Evolutionary conservation across 164 flowering plant genomes (phyloP).

Genomic region (Magnolia officinalis): DNA sequence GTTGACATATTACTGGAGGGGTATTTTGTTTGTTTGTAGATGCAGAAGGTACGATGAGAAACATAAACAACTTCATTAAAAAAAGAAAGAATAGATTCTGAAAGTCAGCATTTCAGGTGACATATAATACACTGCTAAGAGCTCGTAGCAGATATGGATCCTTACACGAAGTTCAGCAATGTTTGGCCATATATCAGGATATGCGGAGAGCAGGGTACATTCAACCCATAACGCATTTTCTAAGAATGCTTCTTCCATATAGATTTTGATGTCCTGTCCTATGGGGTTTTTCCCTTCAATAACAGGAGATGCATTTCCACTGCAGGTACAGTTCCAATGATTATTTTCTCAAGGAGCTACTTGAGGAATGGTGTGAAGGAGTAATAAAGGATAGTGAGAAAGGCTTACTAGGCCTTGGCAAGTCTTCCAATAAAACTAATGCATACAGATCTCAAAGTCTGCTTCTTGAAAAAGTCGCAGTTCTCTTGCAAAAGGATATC

Average conservation of each 20-base stretch:
- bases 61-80: neutral
- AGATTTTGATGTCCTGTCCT: neutral
- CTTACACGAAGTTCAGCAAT: conserved; percentile 70
- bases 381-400: conserved; percentile 51
- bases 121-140: conserved; percentile 76
- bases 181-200: conserved; percentile 78
- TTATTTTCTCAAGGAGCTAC: conserved; percentile 68
- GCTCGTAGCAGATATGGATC: conserved; percentile 84
- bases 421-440: conserved; percentile 24
- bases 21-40: no score
- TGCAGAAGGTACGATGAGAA: neutral
- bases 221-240: neutral
- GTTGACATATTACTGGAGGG: no score
- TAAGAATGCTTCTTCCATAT: neutral
- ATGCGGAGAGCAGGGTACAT: conserved; percentile 91
- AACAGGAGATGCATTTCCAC: neutral
- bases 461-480: conserved; percentile 76
- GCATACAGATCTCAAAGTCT: conserved; percentile 38
- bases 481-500: conserved; percentile 50
- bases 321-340: conserved; percentile 83
- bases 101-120: conserved; percentile 56
- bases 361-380: conserved; percentile 98
- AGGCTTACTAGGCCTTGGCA: conserved; percentile 15
- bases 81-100: neutral
- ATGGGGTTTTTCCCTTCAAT: neutral